Conservation (phyloP, 2,329 filamentous ascomycete species). For the Fusarium cyanostomum region DNA sequence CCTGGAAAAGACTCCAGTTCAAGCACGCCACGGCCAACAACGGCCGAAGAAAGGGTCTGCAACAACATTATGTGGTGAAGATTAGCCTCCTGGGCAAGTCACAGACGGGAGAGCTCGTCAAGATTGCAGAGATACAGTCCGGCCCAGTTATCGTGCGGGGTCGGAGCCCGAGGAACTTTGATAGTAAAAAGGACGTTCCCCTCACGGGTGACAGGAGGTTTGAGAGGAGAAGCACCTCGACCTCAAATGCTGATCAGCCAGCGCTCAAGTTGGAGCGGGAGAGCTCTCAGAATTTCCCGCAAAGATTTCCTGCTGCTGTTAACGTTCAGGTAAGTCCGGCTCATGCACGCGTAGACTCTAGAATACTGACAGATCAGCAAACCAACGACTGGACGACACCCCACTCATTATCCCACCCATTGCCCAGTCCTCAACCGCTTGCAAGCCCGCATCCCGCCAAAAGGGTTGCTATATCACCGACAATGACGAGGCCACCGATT, state of each 20-base stretch:
- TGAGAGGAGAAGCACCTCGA: slow-evolving; percentile 56
- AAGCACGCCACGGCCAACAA: slow-evolving; percentile 97
- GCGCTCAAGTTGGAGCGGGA: slow-evolving; percentile 49
- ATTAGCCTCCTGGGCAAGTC: slow-evolving; percentile 84
- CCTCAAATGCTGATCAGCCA: slow-evolving; percentile 45
- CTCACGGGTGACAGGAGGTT: slow-evolving; percentile 66
- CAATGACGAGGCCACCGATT: slow-evolving; percentile 61
- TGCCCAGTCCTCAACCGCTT: slow-evolving; percentile 42
- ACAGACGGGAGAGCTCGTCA: slow-evolving; percentile 71
- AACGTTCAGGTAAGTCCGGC: slow-evolving; percentile 47
- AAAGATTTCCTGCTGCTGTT: slow-evolving; percentile 47
- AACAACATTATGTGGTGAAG: slow-evolving; percentile 93
- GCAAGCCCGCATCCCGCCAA: slow-evolving; percentile 61
- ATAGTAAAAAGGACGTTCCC: slow-evolving; percentile 86
- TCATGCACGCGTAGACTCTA: neutral
- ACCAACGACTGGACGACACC: slow-evolving; percentile 58
- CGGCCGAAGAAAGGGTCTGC: slow-evolving; percentile 88
- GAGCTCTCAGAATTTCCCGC: slow-evolving; percentile 41
- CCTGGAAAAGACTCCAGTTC: slow-evolving; percentile 95
- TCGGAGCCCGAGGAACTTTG: slow-evolving; percentile 92
- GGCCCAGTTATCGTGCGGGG: slow-evolving; percentile 96
- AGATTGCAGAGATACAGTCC: slow-evolving; percentile 86
- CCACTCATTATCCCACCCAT: slow-evolving; percentile 47
- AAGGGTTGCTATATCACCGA: slow-evolving; percentile 63
- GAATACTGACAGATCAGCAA: slow-evolving; percentile 42